Base-by-base conservation (phyloP, 306 rosid genomes). In the Delonix regia region DNA sequence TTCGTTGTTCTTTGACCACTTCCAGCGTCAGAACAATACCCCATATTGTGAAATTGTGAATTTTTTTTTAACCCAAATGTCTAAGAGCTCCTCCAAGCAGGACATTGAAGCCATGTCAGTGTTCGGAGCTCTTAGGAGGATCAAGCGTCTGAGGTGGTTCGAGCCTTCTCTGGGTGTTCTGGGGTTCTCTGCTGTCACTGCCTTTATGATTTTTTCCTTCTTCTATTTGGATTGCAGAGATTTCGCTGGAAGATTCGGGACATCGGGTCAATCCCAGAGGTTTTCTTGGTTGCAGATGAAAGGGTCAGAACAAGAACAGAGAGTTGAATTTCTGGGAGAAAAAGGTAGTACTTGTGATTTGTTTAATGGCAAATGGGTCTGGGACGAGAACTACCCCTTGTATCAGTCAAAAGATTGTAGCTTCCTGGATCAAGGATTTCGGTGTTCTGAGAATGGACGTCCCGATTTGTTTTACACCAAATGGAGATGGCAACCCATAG, bases 401-500 rank as follows among this genome's bases (percentile, higher is more conserved):
- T 91, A 94, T 55, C 62, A 89, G 13, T 94, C 97, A 48, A 87
- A 81, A 74, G 87, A 80, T 67, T 91, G 98, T 79, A 87, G 78
- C 27, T 87, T 92, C 71, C 36, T 94, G 18, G 98, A 94, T 78
- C 76, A 78, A 33, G 98, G 98, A 10, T 94, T 94, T 79, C 85
- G 97, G 16, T 94, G 98, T 80, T 77, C 89, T 36, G 97, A 94
- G 86, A 94, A 92, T 86, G 98, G 98, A 19, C 86, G 98, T 2
- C 96, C 90, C 77, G 97, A 94, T 85, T 89, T 86, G 86, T 90
- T 87, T 78, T 92, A 94, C 86, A 89, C 96, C 47, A 86, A 94
- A 84, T 94, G 98, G 97, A 91, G 96, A 87, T 91, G 98, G 98
- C 98, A 94, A 71, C 98, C 98, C 49, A 88, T 77, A 64, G 36